These are phyloP conservation scores for Monosporozyma unispora DNA, from an alignment of 805 yeast species.

Conservation along the genomic window DNA sequence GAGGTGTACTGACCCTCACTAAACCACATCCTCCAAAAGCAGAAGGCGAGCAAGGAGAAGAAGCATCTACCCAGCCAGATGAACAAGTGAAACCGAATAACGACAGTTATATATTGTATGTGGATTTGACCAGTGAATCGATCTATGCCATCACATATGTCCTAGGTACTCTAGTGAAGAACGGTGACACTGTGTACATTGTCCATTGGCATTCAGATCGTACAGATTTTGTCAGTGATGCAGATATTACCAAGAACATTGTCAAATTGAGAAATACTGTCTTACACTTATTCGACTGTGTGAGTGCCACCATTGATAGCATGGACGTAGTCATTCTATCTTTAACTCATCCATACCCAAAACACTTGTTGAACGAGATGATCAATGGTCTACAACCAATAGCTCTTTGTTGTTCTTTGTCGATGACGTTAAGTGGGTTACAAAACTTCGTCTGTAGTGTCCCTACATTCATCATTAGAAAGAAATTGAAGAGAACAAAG, in stretches of 20 bases:
- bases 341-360: slow-evolving; percentile 33
- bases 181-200: slow-evolving; percentile 72
- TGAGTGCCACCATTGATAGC: slow-evolving; percentile 19
- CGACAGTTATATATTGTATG: slow-evolving; percentile 50
- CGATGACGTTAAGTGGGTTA: slow-evolving; percentile 18
- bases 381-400: slow-evolving; percentile 30
- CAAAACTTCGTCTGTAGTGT: slow-evolving; percentile 29
- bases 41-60: not conserved
- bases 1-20: slow-evolving; percentile 18
- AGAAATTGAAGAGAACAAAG: slow-evolving; percentile 25
- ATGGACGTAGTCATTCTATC: slow-evolving; percentile 29
- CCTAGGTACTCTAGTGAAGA: slow-evolving; percentile 73
- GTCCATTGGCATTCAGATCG: slow-evolving; percentile 31
- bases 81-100: slow-evolving; percentile 13
- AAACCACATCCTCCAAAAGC: slow-evolving; percentile 4
- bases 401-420: slow-evolving; percentile 23
- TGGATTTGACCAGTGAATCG: slow-evolving; percentile 79
- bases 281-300: slow-evolving; percentile 24
- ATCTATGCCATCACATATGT: slow-evolving; percentile 81
- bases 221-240: slow-evolving; percentile 4
- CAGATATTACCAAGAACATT: slow-evolving; percentile 12
- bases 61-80: not conserved
- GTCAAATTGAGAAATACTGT: slow-evolving; percentile 13
- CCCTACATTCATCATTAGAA: slow-evolving; percentile 27
- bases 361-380: slow-evolving; percentile 32